Evolutionary conservation across 805 yeast species (phyloP), one percentile per base, ranked within the genome.

Genomic region (Yarrowia sp.): DNA sequence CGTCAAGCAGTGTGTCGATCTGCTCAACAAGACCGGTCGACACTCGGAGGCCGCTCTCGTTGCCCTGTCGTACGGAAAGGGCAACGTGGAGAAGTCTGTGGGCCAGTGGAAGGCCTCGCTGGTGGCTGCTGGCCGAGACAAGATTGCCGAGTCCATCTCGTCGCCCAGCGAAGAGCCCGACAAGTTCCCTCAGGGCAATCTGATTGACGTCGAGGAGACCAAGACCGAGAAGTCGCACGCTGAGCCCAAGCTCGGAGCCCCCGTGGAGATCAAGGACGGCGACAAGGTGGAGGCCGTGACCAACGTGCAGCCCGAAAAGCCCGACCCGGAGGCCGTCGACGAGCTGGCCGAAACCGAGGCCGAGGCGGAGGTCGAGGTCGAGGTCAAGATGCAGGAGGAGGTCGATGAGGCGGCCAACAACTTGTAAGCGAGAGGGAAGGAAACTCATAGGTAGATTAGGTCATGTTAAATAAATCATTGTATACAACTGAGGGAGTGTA

Each of bases 1-100:
- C 75, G 82, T 86, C 46, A 79, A 81, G 16, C 82, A 83, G 50
- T 89, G 93, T 72, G 82, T 88, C 68, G 85, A 86, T 26, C 81
- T 95, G 72, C 83, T 95, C 73, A 82, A 85, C 58, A 82, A 84
- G 75, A 84, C 91, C 67, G 90, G 86, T 46, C 86, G 97, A 76
- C 82, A 82, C 70, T 83, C 97, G 1, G 99, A 95, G 79, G 97
- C 97, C 41, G 85, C 97, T 2, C 77, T 95, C 71, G 85, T 95
- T 72, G 90, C 90, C 45, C 82, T 84, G 58, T 88, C 95, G 45
- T 95, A 92, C 76, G 87, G 87, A 50, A 82, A 80, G 16, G 80
- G 81, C 66, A 63, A 63, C 38, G 82, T 81, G 11, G 76, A 75
- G 15, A 83, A 82, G 69, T 77, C 87, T 36, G 85, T 91, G 43